Conservation (phyloP, 192 early-diverging fungal genomes). For the Spinellus fusiger region DNA sequence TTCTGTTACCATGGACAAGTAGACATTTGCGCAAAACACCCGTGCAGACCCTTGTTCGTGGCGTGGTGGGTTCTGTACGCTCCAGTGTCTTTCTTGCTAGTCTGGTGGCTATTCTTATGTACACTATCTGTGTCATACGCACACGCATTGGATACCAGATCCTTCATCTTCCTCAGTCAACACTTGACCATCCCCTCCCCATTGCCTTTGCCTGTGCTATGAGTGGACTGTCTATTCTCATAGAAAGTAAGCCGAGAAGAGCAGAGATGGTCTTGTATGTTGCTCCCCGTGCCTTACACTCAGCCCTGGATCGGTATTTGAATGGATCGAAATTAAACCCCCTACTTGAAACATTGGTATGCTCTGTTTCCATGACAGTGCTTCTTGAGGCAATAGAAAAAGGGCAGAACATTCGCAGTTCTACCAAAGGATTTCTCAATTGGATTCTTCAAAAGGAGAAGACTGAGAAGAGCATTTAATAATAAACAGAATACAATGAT, state of each 20-base stretch:
- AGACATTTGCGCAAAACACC: constrained; percentile 31
- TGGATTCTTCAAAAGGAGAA: too few relatives aligned
- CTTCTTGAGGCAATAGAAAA: too few relatives aligned
- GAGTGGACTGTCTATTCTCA: constrained; percentile 58
- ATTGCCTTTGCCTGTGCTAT: constrained; percentile 46
- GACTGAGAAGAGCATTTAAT: too few relatives aligned
- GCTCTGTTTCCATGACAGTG: too few relatives aligned
- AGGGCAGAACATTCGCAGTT: too few relatives aligned
- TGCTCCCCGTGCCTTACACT: constrained; percentile 41
- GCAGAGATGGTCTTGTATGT: constrained; percentile 53
- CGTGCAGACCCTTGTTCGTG: constrained; percentile 27
- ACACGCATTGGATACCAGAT: constrained; percentile 40
- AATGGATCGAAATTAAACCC: too few relatives aligned
- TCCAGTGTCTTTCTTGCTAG: constrained; percentile 49
- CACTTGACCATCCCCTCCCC: constrained; percentile 40
- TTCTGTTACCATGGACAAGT: constrained; percentile 49
- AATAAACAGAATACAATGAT: too few relatives aligned
- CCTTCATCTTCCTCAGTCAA: constrained; percentile 26
- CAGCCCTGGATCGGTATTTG: constrained; percentile 40
- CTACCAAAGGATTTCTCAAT: too few relatives aligned
- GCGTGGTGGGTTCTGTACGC: constrained; percentile 38
- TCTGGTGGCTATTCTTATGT: constrained; percentile 49
- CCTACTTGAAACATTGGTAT: constrained; percentile 43
- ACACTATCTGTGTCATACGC: constrained; percentile 42
- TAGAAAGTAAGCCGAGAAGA: constrained; percentile 52